phyloP scores from a whole-genome alignment of 2,329 filamentous ascomycete genomes.

The Aspergillus arachidicola region DNA sequence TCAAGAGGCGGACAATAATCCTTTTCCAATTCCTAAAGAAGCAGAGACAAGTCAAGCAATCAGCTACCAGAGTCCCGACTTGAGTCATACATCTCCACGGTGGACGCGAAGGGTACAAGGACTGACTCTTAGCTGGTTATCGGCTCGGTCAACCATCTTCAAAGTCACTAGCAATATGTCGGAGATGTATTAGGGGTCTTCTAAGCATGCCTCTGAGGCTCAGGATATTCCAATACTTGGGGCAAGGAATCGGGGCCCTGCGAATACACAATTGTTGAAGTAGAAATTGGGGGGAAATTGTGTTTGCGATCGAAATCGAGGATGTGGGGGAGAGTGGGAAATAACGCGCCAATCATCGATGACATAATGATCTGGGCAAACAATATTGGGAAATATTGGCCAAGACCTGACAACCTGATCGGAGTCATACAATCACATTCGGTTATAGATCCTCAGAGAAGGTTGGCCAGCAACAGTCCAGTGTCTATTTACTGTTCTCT shows the following conservation, averaged over 20 bases:
- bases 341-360: conserved; percentile 2
- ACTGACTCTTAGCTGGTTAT: conserved; percentile 19
- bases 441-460: no score
- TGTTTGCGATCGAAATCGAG: background rate
- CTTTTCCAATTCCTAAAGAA: conserved; percentile 54
- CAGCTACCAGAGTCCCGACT: background rate
- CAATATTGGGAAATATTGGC: background rate
- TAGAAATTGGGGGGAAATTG: background rate
- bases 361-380: conserved; percentile 1
- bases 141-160: conserved; percentile 28
- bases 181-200: conserved; percentile 13
- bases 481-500: no score
- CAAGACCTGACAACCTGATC: background rate
- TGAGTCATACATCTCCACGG: background rate
- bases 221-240: background rate
- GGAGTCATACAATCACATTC: background rate
- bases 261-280: background rate
- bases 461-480: no score
- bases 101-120: background rate
- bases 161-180: conserved; percentile 21
- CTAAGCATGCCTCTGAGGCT: conserved; percentile 22
- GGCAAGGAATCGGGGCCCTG: conserved; percentile 1
- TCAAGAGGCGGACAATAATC: conserved; percentile 77
- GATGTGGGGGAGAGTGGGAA: background rate
- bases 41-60: background rate